Conservation (phyloP, 495 filamentous ascomycete genomes). For the Penicillium bialowiezense region DNA sequence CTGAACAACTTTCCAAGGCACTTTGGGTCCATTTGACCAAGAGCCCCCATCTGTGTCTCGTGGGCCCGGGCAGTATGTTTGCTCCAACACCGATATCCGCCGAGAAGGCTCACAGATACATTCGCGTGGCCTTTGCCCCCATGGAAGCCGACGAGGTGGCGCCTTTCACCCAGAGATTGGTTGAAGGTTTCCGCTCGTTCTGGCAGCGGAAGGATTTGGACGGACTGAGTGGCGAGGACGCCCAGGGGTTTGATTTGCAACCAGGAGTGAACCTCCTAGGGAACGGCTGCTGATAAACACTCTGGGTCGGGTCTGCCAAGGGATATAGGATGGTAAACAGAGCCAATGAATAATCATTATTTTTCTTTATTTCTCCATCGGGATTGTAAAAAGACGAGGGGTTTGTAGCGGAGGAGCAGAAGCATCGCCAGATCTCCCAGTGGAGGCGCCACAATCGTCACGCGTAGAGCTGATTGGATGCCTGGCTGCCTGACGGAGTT, state of each 20-base stretch:
- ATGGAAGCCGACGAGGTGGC: constrained; percentile 66
- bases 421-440: background rate
- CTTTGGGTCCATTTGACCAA: constrained; percentile 72
- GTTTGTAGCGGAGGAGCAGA: no score
- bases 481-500: constrained; percentile 8
- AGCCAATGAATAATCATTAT: no score
- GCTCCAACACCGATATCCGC: constrained; percentile 51
- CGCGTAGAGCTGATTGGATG: constrained; percentile 14
- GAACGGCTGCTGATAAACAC: constrained; percentile 18
- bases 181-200: constrained; percentile 66
- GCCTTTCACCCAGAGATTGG: constrained; percentile 56
- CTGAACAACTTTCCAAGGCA: constrained; percentile 49
- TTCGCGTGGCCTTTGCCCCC: constrained; percentile 84
- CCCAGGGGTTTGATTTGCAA: constrained; percentile 13
- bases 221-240: constrained; percentile 58
- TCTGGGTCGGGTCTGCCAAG: no score
- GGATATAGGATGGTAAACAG: no score
- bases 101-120: constrained; percentile 59
- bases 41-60: constrained; percentile 64
- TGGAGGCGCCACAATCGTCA: constrained; percentile 7
- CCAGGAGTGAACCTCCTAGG: constrained; percentile 23
- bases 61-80: constrained; percentile 69
- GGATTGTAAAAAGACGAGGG: no score
- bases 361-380: no score
- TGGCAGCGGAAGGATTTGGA: constrained; percentile 67